A percentile compares a stretch with the other conserved stretches of the same genome.
Conservation (phyloP, 208 protist species). For the Acanthamoeba castellanii region DNA sequence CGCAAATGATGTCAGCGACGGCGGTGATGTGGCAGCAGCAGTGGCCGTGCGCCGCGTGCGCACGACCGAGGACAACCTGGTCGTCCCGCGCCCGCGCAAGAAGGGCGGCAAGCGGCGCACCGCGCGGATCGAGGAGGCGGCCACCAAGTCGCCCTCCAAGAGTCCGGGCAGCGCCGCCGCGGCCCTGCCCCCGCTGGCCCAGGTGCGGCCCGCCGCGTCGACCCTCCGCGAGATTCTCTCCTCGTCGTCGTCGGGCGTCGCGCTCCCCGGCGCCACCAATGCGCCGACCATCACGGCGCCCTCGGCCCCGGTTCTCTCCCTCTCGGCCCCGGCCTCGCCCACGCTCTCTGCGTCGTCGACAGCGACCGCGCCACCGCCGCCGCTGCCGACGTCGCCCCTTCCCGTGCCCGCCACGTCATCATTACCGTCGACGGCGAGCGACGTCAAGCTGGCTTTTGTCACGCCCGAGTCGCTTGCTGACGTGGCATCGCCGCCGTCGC, state of each 20-base stretch:
- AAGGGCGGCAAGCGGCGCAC: not conserved
- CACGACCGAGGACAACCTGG: not conserved
- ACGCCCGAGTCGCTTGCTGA: not conserved
- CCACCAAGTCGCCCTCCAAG: conserved; percentile 9
- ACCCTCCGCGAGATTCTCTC: conserved; percentile 37
- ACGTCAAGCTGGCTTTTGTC: not conserved
- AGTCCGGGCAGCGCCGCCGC: not conserved
- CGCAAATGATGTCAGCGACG: no score
- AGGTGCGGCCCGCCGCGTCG: conserved; percentile 9
- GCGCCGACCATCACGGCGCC: no score
- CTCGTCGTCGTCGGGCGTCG: conserved; percentile 11
- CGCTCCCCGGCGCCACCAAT: no score
- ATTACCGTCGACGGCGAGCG: not conserved
- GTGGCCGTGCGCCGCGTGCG: not conserved
- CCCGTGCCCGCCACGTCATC: not conserved
- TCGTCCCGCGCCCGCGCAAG: not conserved
- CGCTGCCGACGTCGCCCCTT: no score
- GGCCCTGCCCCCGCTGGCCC: not conserved
- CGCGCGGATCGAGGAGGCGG: conserved; percentile 7
- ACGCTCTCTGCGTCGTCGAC: no score
- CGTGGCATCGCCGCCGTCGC: not conserved
- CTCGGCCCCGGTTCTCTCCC: no score
- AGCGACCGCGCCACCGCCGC: no score
- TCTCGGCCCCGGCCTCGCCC: no score
- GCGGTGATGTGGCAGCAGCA: not conserved